Conservation (phyloP, 768 basidiomycete species). For the Megacollybia marginata region DNA sequence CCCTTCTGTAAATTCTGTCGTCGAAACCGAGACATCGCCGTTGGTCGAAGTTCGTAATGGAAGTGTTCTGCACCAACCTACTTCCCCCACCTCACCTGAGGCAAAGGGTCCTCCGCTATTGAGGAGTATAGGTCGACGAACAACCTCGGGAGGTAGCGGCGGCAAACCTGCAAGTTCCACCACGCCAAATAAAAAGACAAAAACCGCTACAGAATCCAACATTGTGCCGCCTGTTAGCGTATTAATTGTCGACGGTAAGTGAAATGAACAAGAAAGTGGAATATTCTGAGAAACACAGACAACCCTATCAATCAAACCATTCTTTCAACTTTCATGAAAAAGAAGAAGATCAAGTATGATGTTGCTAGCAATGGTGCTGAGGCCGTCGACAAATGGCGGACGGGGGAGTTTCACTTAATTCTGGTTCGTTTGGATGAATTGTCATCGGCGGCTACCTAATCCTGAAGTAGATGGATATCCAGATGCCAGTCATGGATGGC, state of each 20-base stretch:
- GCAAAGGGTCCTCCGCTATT: too few relatives aligned
- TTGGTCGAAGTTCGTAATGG: too few relatives aligned
- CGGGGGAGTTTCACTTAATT: conserved; percentile 91
- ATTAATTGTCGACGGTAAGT: conserved; percentile 91
- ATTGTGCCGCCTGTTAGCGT: conserved; percentile 97
- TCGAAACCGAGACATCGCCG: too few relatives aligned
- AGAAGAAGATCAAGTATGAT: conserved; percentile 92
- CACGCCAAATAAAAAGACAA: conserved; percentile 22
- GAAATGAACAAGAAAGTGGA: too few relatives aligned
- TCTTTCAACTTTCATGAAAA: conserved; percentile 92
- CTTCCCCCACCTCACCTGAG: too few relatives aligned
- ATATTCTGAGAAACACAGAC: conserved; percentile 39
- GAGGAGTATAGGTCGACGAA: too few relatives aligned
- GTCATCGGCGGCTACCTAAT: conserved; percentile 1
- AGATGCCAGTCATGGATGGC: conserved; percentile 99
- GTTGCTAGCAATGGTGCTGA: conserved; percentile 93
- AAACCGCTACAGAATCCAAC: conserved; percentile 43
- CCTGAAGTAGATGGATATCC: conserved; percentile 90
- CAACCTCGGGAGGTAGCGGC: too few relatives aligned
- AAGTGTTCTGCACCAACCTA: too few relatives aligned
- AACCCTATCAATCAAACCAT: conserved; percentile 99
- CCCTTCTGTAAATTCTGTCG: too few relatives aligned
- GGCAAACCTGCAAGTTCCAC: too few relatives aligned
- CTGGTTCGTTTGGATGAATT: conserved; percentile 48
- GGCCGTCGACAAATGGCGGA: conserved; percentile 92